Evolutionary conservation across 1,284 basidiomycete genomes (phyloP), one percentile per base, ranked within the genome.

Genomic region (Pseudozyma sp.): DNA sequence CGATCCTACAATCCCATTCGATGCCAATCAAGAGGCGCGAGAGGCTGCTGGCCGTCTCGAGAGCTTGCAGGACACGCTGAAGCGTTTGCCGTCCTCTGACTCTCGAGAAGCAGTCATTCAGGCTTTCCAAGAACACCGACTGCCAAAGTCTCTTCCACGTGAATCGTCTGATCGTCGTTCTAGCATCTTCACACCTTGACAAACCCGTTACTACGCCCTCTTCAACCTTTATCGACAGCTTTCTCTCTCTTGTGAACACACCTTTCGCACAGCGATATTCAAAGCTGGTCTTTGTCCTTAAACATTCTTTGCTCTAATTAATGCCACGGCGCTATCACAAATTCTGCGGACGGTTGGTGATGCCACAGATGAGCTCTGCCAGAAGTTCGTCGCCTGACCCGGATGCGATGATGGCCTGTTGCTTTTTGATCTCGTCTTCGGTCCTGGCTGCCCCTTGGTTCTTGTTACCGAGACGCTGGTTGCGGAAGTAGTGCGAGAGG

Each of bases 401-500:
- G 9, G 62, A 63, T 29, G 35, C 62, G 37, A 74, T 74, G 56
- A 69, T 69, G 1, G 62, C 71, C 67, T 74, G 57, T 34, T 74
- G 71, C 63, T 67, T 69, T 49, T 66, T 57, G 49, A 63, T 62
- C 44, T 69, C 55, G 37, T 74, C 71, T 19, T 68, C 62, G 17
- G 60, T 64, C 37, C 43, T 56, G 3, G 62, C 62, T 4, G 35
- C 31, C 7, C 46, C 54, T 13, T 34, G 44, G 3, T 39, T 30
- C n/a, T 58, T 50, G 9, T 54, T 56, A 4, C 72, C 76, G 6
- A 76, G 48, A 39, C 81, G 69, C 49, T 80, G 77, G 31, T 64
- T 69, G 5, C 72, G 65, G 50, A 83, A 72, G 54, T 79, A 74
- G 49, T 82, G 75, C 50, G 78, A 79, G 30, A 83, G 63, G 16